phyloP scores from a whole-genome alignment of 2,329 filamentous ascomycete genomes.

The Fusarium torulosum region DNA sequence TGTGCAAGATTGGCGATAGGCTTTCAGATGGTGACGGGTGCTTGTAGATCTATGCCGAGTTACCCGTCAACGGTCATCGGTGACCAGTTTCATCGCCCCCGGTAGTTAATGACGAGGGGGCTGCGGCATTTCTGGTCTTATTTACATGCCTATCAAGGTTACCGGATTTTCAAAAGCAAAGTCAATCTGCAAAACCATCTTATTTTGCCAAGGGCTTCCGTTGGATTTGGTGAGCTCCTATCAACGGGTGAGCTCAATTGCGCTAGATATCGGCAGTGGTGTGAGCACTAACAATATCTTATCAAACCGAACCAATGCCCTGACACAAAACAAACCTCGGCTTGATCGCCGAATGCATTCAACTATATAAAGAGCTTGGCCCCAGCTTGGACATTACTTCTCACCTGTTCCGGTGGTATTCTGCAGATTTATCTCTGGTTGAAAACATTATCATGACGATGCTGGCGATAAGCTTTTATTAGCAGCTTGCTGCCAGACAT shows the following conservation, averaged over 20 bases:
- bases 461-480: not conserved
- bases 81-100: not conserved
- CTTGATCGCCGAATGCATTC: not conserved
- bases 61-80: conserved; percentile 16
- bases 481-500: not conserved
- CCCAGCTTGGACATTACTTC: not conserved
- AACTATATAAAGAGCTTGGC: not conserved
- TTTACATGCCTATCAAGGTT: conserved; percentile 26
- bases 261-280: not conserved
- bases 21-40: not conserved
- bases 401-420: rapidly evolving
- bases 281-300: not conserved
- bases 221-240: no score
- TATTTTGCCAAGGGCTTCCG: not conserved
- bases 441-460: not conserved
- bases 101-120: conserved; percentile 1
- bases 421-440: not conserved
- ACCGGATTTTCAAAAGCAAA: not conserved
- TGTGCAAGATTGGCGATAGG: not conserved
- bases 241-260: not conserved
- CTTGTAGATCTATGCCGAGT: conserved; percentile 16
- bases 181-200: not conserved
- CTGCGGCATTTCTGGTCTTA: conserved; percentile 7
- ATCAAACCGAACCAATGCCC: not conserved
- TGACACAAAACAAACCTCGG: not conserved